Conservation (phyloP, 352 stramenopile genomes). For the Phytophthora europaea region DNA sequence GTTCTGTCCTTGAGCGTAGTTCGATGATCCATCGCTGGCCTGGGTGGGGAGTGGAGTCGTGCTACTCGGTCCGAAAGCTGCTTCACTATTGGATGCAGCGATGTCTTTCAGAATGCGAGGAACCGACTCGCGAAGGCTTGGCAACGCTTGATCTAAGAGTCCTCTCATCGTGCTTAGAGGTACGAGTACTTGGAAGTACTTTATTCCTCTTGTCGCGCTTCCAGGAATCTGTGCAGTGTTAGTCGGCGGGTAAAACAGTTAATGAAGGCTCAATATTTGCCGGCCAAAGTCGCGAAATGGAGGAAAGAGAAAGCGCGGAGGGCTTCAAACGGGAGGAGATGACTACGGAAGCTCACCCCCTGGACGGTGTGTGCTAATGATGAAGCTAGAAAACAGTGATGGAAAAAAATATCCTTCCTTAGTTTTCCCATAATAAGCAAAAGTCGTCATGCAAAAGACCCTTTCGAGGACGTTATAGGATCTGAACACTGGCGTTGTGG, state of each 20-base stretch:
- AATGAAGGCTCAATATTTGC: slow-evolving; percentile 15
- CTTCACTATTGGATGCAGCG: neutral
- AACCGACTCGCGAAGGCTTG: slow-evolving; percentile 24
- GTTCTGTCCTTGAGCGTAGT: slow-evolving; percentile 39
- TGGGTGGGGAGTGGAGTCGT: neutral
- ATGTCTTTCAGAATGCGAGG: slow-evolving; percentile 29
- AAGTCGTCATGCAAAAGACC: slow-evolving; percentile 5
- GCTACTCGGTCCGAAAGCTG: neutral
- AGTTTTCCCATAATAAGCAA: neutral
- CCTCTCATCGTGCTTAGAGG: slow-evolving; percentile 18
- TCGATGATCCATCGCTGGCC: slow-evolving; percentile 9
- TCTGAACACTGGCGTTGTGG: slow-evolving; percentile 13
- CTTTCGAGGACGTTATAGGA: slow-evolving; percentile 11
- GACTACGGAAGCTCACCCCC: slow-evolving; percentile 6
- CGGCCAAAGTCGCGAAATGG: neutral
- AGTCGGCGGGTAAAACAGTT: slow-evolving; percentile 27
- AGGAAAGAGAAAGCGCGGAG: slow-evolving; percentile 2
- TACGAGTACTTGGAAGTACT: neutral
- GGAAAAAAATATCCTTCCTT: slow-evolving; percentile 10
- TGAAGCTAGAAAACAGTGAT: slow-evolving; percentile 18
- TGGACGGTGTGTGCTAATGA: slow-evolving; percentile 28
- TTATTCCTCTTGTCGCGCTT: neutral
- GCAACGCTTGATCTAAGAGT: slow-evolving; percentile 21
- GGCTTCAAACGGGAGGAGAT: neutral
- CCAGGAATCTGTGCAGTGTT: neutral